Evolutionary conservation across 306 rosid species (phyloP).

Genomic region (Fagus sylvatica): DNA sequence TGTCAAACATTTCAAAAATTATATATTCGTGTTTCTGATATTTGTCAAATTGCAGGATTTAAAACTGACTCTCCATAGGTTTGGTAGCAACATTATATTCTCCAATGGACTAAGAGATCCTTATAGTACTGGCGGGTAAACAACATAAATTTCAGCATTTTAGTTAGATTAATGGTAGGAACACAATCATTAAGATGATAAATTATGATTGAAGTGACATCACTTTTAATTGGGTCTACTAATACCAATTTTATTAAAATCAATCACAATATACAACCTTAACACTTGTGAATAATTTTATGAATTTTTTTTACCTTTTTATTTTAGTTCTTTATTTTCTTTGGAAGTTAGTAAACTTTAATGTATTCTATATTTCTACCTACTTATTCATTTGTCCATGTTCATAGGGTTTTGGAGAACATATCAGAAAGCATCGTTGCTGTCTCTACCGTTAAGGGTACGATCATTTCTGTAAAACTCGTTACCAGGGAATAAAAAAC

Average conservation of each 20-base stretch:
- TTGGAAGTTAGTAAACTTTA: neutral
- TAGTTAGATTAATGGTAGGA: too few species aligned
- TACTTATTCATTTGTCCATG: neutral
- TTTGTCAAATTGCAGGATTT: slow-evolving; percentile 45
- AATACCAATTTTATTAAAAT: too few species aligned
- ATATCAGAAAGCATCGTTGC: slow-evolving; percentile 59
- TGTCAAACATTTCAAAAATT: neutral
- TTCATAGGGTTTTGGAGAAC: slow-evolving; percentile 56
- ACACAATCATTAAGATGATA: too few species aligned
- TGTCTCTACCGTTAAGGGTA: slow-evolving; percentile 52
- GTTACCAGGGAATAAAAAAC: neutral
- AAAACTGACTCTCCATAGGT: slow-evolving; percentile 47
- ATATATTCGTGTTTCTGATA: neutral
- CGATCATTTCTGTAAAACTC: neutral
- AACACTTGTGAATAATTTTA: too few species aligned
- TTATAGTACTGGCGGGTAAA: slow-evolving; percentile 73
- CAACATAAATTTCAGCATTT: neutral
- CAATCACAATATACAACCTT: too few species aligned
- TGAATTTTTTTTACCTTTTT: too few species aligned
- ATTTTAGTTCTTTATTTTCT: neutral
- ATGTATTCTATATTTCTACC: neutral
- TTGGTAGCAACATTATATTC: slow-evolving; percentile 79
- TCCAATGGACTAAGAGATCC: slow-evolving; percentile 81
- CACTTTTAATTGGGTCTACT: too few species aligned
- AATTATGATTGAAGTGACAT: too few species aligned